A percentile compares a stretch with the other conserved stretches of the same genome.
Conservation (phyloP, 148 eudicot genomes). For the Vaccinium corymbosum region DNA sequence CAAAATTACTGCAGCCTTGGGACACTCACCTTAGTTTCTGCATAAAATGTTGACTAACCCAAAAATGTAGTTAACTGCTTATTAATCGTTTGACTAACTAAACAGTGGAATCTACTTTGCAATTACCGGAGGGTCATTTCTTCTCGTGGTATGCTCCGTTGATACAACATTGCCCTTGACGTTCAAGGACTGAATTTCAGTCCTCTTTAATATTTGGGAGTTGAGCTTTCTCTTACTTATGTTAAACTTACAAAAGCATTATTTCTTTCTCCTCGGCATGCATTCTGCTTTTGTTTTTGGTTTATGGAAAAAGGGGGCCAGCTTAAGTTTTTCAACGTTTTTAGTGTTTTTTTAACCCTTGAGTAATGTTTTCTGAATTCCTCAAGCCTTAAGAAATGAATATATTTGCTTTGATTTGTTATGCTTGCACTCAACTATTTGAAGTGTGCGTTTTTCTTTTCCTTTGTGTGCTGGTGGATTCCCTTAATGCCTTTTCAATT, state of each 20-base stretch:
- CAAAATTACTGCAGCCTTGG: no score
- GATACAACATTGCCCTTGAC: no score
- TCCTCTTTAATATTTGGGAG: not conserved
- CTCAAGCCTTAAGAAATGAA: not conserved
- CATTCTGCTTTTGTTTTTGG: conserved; percentile 3
- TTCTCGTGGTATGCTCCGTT: no score
- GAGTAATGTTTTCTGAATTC: not conserved
- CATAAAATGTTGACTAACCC: no score
- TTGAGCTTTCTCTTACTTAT: not conserved
- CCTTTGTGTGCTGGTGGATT: not conserved
- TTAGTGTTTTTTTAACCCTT: not conserved
- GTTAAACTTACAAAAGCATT: not conserved
- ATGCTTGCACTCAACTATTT: conserved; percentile 1
- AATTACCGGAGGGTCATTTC: no score
- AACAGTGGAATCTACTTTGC: not conserved
- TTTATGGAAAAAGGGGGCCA: not conserved
- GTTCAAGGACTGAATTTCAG: not conserved
- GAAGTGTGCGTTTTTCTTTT: conserved; percentile 6
- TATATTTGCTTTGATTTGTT: not conserved
- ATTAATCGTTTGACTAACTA: not conserved
- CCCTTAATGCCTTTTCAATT: not conserved
- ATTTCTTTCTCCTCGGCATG: not conserved
- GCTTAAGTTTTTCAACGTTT: not conserved
- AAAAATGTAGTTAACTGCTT: not conserved
- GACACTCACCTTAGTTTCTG: no score